Evolutionary conservation across 2,329 filamentous ascomycete genomes (phyloP).

Genomic region (Colletotrichum eremochloae): DNA sequence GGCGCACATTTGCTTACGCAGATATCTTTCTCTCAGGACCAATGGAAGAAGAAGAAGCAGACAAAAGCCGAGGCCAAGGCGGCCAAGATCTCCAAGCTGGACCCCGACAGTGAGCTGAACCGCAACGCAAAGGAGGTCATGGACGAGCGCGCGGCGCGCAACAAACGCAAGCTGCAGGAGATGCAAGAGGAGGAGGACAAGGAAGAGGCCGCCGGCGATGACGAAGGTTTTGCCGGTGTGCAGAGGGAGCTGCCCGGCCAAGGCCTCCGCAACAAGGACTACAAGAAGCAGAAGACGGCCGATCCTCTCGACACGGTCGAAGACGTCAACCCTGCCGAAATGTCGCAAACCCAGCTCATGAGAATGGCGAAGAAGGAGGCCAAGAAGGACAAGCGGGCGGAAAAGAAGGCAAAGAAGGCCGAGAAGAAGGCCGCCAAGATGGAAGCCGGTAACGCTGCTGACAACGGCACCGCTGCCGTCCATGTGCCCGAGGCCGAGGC

Average conservation of each 20-base stretch:
- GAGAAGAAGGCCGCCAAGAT: constrained; percentile 45
- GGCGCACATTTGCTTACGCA: constrained; percentile 16
- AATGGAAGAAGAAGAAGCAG: constrained; percentile 97
- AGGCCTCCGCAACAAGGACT: constrained; percentile 66
- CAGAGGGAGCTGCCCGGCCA: constrained; percentile 73
- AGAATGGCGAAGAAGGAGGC: constrained; percentile 40
- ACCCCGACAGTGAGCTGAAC: constrained; percentile 87
- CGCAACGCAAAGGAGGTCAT: constrained; percentile 90
- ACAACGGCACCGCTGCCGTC: constrained; percentile 52
- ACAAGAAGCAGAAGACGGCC: constrained; percentile 68
- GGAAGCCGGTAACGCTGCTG: constrained; percentile 17
- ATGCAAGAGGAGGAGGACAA: constrained; percentile 63
- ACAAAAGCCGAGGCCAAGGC: constrained; percentile 88
- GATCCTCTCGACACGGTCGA: constrained; percentile 40
- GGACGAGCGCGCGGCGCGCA: constrained; percentile 77
- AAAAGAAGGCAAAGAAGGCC: constrained; percentile 60
- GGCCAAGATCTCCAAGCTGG: constrained; percentile 88
- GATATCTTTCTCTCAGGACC: constrained; percentile 70
- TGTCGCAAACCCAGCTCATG: constrained; percentile 43
- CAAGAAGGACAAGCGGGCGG: constrained; percentile 59
- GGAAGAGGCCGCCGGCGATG: constrained; percentile 54
- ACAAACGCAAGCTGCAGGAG: constrained; percentile 84
- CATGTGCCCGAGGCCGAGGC: constrained; percentile 54
- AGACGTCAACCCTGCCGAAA: constrained; percentile 43
- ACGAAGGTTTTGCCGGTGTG: constrained; percentile 65